Evolutionary conservation across 2,329 filamentous ascomycete species (phyloP).

Genomic region (Clonostachys solani): DNA sequence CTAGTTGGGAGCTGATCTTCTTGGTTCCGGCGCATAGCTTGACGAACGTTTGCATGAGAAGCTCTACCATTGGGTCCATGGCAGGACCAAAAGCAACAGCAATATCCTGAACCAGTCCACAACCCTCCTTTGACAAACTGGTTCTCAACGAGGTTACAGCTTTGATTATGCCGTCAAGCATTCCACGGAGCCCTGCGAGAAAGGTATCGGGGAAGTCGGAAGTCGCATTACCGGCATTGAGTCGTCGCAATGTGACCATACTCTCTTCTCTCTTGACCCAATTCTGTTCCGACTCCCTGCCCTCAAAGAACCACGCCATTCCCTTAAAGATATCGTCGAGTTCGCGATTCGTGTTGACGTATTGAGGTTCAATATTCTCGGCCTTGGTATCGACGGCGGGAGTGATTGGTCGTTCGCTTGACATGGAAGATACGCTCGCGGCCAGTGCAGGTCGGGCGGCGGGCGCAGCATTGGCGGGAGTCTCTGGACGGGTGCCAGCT

Average conservation of each 20-base stretch:
- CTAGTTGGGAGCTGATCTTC: constrained; percentile 84
- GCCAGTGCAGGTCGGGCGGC: constrained; percentile 36
- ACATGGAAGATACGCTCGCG: constrained; percentile 43
- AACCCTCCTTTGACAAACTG: constrained; percentile 84
- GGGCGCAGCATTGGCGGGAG: constrained; percentile 33
- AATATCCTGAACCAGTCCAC: constrained; percentile 78
- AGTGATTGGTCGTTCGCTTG: constrained; percentile 51
- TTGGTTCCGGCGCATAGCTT: constrained; percentile 89
- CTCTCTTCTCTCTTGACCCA: constrained; percentile 85
- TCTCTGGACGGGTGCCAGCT: constrained; percentile 30
- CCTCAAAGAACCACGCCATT: constrained; percentile 80
- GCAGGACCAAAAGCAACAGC: constrained; percentile 70
- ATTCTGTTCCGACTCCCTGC: constrained; percentile 84
- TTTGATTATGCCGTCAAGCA: constrained; percentile 88
- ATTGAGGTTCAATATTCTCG: constrained; percentile 73
- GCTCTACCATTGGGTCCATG: constrained; percentile 85
- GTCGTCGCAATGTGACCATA: constrained; percentile 68
- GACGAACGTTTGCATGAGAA: constrained; percentile 83
- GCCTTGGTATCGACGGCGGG: constrained; percentile 59
- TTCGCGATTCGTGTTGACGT: constrained; percentile 80
- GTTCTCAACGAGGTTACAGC: constrained; percentile 79
- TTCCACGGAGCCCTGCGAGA: constrained; percentile 62
- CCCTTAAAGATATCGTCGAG: constrained; percentile 83
- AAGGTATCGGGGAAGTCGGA: constrained; percentile 72
- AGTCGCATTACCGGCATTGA: constrained; percentile 80